Percentiles rank a stretch among this genome's conserved stretches.
phyloP scores from a whole-genome alignment of 2,329 filamentous ascomycete genomes.

The Aspergillus carbonarius region DNA sequence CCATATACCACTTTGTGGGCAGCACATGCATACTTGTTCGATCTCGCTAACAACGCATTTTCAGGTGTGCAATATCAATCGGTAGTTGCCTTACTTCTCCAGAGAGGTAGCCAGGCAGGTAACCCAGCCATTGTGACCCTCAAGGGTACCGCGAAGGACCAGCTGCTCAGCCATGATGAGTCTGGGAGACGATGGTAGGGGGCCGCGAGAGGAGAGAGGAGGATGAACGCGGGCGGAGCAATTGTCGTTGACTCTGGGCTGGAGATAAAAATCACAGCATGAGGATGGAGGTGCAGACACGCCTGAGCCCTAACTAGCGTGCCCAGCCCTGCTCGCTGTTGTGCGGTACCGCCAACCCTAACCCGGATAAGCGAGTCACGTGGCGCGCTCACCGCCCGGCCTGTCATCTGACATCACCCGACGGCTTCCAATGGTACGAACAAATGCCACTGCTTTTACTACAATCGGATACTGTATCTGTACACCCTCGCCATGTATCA shows the following conservation, averaged over 20 bases:
- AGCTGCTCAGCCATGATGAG: constrained; percentile 82
- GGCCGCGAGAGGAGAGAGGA: constrained; percentile 21
- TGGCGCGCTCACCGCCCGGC: constrained; percentile 12
- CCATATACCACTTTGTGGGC: not conserved
- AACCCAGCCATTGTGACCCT: constrained; percentile 99
- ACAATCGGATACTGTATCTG: too few relatives aligned
- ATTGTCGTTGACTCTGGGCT: constrained; percentile 40
- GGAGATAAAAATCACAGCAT: constrained; percentile 40
- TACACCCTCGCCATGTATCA: not conserved
- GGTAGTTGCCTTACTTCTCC: constrained; percentile 74
- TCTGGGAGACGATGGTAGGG: constrained; percentile 40
- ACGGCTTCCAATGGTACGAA: too few relatives aligned
- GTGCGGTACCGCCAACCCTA: constrained; percentile 27
- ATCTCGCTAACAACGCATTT: constrained; percentile 1
- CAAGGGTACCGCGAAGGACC: constrained; percentile 94
- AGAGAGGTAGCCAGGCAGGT: constrained; percentile 97
- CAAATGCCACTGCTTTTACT: too few relatives aligned
- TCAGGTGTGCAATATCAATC: constrained; percentile 1
- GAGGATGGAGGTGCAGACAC: constrained; percentile 36
- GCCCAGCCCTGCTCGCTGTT: constrained; percentile 17
- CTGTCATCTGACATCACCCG: not conserved
- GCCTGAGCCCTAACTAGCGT: constrained; percentile 29
- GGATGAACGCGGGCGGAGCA: constrained; percentile 42
- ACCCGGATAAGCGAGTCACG: constrained; percentile 36
- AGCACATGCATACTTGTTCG: constrained; percentile 13